These are phyloP conservation scores for Fusarium praegraminearum DNA, from an alignment of 2,329 filamentous ascomycete species.

Conservation along the genomic window DNA sequence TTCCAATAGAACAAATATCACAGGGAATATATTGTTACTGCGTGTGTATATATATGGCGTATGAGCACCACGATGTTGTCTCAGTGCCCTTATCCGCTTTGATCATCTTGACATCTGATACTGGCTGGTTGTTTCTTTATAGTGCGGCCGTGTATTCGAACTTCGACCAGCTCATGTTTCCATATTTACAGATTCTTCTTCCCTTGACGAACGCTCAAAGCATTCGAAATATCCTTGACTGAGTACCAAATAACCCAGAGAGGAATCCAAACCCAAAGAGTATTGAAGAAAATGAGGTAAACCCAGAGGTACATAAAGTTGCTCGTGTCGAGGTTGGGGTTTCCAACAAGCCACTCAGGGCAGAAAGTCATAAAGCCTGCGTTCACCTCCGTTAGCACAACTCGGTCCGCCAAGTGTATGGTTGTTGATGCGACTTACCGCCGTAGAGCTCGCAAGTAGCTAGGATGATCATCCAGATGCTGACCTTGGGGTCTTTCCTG, in stretches of 20 bases:
- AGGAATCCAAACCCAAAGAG: constrained; percentile 74
- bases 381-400: background rate
- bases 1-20: too few relatives aligned
- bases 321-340: constrained; percentile 70
- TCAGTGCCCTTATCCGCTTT: background rate
- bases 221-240: constrained; percentile 65
- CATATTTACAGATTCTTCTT: constrained; percentile 49
- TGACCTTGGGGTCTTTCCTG: constrained; percentile 65
- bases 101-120: background rate
- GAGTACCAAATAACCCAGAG: constrained; percentile 69
- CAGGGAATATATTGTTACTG: too few relatives aligned
- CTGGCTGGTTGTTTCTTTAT: too few relatives aligned
- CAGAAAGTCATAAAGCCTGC: constrained; percentile 78
- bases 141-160: too few relatives aligned
- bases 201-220: constrained; percentile 55
- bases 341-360: constrained; percentile 75
- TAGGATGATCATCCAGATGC: constrained; percentile 72
- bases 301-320: constrained; percentile 78
- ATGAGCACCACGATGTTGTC: background rate
- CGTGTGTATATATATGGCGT: background rate
- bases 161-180: too few relatives aligned
- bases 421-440: constrained; percentile 55
- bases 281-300: constrained; percentile 77
- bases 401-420: background rate
- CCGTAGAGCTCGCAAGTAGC: constrained; percentile 76